Conservation (phyloP, 2,329 filamentous ascomycete species). For the Botrytis elliptica region DNA sequence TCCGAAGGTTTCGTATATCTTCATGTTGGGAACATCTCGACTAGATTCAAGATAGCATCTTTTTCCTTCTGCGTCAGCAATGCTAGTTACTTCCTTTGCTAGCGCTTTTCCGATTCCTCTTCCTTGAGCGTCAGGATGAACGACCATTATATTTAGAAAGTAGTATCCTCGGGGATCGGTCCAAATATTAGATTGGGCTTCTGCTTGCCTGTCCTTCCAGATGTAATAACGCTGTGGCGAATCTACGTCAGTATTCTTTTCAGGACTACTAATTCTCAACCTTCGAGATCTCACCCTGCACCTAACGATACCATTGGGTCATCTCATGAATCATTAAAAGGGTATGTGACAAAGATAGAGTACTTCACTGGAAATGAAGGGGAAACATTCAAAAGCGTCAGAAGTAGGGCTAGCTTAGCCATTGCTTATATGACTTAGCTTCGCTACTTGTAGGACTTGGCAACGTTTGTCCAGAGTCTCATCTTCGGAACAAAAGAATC, state of each 20-base stretch:
- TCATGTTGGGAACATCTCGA: conserved; percentile 64
- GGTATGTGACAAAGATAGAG: not conserved
- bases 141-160: conserved; percentile 74
- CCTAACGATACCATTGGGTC: not conserved
- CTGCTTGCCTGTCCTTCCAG: conserved; percentile 66
- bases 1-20: conserved; percentile 69
- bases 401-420: not conserved
- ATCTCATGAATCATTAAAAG: not conserved
- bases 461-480: not conserved
- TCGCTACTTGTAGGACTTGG: not conserved
- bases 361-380: not conserved
- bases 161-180: conserved; percentile 67
- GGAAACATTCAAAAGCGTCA: not conserved
- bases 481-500: not conserved
- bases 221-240: conserved; percentile 62
- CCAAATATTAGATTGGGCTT: conserved; percentile 63
- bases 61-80: conserved; percentile 62
- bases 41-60: conserved; percentile 71
- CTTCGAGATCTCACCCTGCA: not conserved
- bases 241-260: conserved; percentile 3
- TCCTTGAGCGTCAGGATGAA: conserved; percentile 63
- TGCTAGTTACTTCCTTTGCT: conserved; percentile 61
- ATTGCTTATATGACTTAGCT: not conserved
- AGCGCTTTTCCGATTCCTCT: conserved; percentile 64
- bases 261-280: not conserved